Evolutionary conservation across 148 eudicot genomes (phyloP).

Genomic region (Euryodendron excelsum): DNA sequence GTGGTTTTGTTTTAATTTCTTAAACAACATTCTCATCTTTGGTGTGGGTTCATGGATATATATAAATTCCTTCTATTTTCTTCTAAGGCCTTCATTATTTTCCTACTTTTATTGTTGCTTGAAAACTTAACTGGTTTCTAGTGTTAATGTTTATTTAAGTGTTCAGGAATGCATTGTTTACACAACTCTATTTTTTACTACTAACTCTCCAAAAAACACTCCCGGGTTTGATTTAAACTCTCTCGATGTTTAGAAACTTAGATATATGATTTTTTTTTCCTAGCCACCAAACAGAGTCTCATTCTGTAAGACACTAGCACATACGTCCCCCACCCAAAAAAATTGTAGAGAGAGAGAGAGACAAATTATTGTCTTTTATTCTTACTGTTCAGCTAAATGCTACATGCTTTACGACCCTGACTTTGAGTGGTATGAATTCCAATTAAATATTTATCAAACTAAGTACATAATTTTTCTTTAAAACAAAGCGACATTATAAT

Average conservation of each 20-base stretch:
- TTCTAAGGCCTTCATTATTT: not conserved
- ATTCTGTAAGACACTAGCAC: too few relatives aligned
- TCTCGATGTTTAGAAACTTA: too few relatives aligned
- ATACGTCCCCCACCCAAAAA: not conserved
- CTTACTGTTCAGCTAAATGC: too few relatives aligned
- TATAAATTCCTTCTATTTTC: not conserved
- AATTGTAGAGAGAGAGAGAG: not conserved
- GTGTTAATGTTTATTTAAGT: too few relatives aligned
- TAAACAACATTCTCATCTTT: not conserved
- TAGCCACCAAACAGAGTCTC: not conserved
- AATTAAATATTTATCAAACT: too few relatives aligned
- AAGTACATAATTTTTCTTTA: too few relatives aligned
- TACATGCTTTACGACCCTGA: not conserved
- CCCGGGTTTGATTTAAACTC: not conserved
- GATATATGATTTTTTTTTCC: not conserved
- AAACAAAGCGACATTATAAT: not conserved
- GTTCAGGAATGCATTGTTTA: not conserved
- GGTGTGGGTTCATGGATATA: too few relatives aligned
- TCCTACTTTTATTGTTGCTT: not conserved
- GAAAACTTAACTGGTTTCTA: not conserved
- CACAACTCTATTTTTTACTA: too few relatives aligned
- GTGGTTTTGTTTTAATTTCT: not conserved
- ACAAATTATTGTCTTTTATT: not conserved
- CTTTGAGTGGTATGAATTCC: not conserved
- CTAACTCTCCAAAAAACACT: not conserved